Base-by-base conservation (phyloP, 352 stramenopile genomes). In the Chrysophaeum taylorii region DNA sequence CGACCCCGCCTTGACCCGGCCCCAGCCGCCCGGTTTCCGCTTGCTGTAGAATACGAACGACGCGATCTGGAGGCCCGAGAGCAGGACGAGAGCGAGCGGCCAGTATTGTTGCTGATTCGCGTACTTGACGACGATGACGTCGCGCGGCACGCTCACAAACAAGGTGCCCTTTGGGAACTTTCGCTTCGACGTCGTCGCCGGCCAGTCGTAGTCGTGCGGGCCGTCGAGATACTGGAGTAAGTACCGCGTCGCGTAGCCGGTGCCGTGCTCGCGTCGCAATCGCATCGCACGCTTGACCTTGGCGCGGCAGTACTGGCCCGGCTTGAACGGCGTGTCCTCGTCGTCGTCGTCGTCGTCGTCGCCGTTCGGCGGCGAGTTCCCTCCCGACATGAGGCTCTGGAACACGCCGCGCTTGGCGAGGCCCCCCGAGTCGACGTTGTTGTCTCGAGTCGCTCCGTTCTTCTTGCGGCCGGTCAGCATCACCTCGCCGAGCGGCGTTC, bases 111-210 rank as follows among this genome's bases (percentile, higher is more conserved):
- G 5, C 57, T 66, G 57, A 36, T 66, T 33, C 57, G 41, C 57
- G 35, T 66, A 66, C 4, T 9, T 66, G 12, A 66, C 14, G 2
- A 66, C 57, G 31, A 42, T 45, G 57, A 31, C 41, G 57, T 66
- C 57, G 33, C 57, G 57, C 31, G 57, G 57, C 33, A 66, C 57
- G 57, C 57, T 36, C 2, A 66, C 57, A 35, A 66, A 66, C 1
- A 27, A n/a, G 9, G 57, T 66, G 33, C 57, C 57, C 57, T 45
- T 41, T 9, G 57, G 57, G 9, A 66, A 18, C 31, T 23, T 9
- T 2, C 29, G 25, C 52, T 31, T 7, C 52, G 2, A 21, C 33
- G 2, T 35, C 2, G 2, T 7, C 16, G 33, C 14, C 57, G 33
- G 14, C 31, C 2, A 16, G 5, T 66, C 57, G 48, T 25, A 60